Percentiles rank a stretch among this genome's conserved stretches.
phyloP scores from a whole-genome alignment of 768 basidiomycete genomes.

The Boletellus ananas region DNA sequence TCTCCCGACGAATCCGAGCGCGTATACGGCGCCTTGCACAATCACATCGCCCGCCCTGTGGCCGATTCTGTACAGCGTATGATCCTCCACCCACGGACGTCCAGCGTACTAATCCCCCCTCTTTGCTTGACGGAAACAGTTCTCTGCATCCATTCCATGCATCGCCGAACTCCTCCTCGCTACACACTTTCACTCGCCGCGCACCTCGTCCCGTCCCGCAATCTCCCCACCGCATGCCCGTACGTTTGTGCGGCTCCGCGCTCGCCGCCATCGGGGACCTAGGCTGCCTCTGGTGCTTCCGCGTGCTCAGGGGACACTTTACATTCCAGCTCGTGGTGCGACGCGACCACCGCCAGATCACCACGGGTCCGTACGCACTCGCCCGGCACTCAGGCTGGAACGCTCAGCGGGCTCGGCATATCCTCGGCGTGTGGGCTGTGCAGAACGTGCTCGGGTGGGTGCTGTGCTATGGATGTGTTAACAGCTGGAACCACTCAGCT shows the following conservation, averaged over 20 bases:
- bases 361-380: constrained; percentile 33
- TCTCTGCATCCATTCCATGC: constrained; percentile 29
- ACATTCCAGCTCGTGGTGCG: constrained; percentile 33
- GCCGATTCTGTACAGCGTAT: constrained; percentile 25
- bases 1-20: constrained; percentile 21
- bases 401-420: constrained; percentile 27
- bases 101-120: too few relatives aligned
- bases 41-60: constrained; percentile 20
- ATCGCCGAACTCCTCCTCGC: constrained; percentile 25
- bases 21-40: constrained; percentile 19
- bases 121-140: constrained; percentile 12
- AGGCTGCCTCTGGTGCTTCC: constrained; percentile 37
- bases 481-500: too few relatives aligned
- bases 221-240: constrained; percentile 18
- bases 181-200: constrained; percentile 12
- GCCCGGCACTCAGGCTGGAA: constrained; percentile 34
- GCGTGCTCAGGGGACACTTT: constrained; percentile 31
- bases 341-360: constrained; percentile 30
- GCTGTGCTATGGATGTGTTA: constrained; percentile 27
- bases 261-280: constrained; percentile 26
- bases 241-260: constrained; percentile 26
- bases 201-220: constrained; percentile 14
- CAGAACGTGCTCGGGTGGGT: constrained; percentile 26
- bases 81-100: not conserved
- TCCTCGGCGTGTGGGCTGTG: constrained; percentile 28